phyloP scores from a whole-genome alignment of 768 basidiomycete genomes.

The Rhodotorula babjevae region DNA sequence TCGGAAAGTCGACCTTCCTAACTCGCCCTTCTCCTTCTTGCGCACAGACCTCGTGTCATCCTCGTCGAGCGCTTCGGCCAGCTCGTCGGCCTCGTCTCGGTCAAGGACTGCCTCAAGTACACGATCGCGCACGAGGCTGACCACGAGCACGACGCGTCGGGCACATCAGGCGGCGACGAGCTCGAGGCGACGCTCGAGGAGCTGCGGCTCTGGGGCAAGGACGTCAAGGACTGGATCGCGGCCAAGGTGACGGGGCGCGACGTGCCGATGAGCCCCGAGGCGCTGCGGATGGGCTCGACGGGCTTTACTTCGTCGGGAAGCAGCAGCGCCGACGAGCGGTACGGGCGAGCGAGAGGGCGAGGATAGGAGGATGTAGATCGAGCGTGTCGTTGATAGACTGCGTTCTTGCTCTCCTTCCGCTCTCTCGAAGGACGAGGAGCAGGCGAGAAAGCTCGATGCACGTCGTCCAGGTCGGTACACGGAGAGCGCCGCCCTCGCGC shows the following conservation, averaged over 20 bases:
- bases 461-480: no score
- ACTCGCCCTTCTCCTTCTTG: not conserved
- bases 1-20: not conserved
- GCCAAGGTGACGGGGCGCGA: slow-evolving; percentile 18
- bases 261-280: not conserved
- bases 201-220: slow-evolving; percentile 37
- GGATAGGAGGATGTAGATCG: not conserved
- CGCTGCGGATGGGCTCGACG: not conserved
- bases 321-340: not conserved
- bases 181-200: slow-evolving; percentile 42
- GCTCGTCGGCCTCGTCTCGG: slow-evolving; percentile 80
- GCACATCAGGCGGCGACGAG: slow-evolving; percentile 26
- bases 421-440: no score
- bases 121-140: slow-evolving; percentile 52
- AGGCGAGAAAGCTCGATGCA: no score
- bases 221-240: slow-evolving; percentile 19
- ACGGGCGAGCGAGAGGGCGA: no score
- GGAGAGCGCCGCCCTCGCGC: no score
- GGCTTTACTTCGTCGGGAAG: not conserved
- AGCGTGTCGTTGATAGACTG: not conserved
- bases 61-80: slow-evolving; percentile 81
- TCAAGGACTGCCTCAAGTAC: slow-evolving; percentile 91
- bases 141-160: slow-evolving; percentile 23
- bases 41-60: slow-evolving; percentile 72
- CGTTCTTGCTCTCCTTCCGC: not conserved